Percentiles rank a stretch among this genome's conserved stretches.
Conservation (phyloP, 192 early-diverging fungal species). For the Backusella westeae region DNA sequence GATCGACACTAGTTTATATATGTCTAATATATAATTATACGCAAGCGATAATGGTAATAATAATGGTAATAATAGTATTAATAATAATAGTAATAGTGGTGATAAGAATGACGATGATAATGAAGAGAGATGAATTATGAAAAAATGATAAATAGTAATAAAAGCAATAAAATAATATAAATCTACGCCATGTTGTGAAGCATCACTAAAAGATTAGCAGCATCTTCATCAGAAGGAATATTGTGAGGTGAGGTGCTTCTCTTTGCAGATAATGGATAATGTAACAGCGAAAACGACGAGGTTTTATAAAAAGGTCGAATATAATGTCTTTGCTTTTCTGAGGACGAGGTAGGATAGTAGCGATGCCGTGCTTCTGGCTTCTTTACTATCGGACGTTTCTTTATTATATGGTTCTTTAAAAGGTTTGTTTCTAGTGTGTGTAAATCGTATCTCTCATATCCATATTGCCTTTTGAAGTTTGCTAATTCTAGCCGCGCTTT, state of each 20-base stretch:
- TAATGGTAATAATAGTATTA: background rate
- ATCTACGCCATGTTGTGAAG: slow-evolving; percentile 16
- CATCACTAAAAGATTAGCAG: slow-evolving; percentile 31
- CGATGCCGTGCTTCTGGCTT: slow-evolving; percentile 8
- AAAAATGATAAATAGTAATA: background rate
- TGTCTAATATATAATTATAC: background rate
- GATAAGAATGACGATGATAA: background rate
- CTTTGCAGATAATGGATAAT: slow-evolving; percentile 13
- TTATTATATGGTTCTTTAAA: background rate
- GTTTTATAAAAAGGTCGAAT: background rate
- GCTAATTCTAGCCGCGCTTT: slow-evolving; percentile 29
- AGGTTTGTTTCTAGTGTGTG: slow-evolving; percentile 15
- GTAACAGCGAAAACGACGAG: background rate
- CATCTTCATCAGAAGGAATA: slow-evolving; percentile 24
- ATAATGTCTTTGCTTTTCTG: background rate
- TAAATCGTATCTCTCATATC: slow-evolving; percentile 27
- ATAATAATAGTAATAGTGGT: background rate
- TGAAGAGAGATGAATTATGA: background rate
- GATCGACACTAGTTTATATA: background rate
- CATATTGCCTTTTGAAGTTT: slow-evolving; percentile 30
- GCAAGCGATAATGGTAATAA: background rate
- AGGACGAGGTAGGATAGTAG: slow-evolving; percentile 16
- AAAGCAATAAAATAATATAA: background rate
- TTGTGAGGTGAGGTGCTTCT: slow-evolving; percentile 17
- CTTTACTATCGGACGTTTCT: background rate